A percentile compares a stretch with the other conserved stretches of the same genome.
These are phyloP conservation scores for Amylostereum areolatum DNA, from an alignment of 1,284 basidiomycete genomes.

Conservation along the genomic window DNA sequence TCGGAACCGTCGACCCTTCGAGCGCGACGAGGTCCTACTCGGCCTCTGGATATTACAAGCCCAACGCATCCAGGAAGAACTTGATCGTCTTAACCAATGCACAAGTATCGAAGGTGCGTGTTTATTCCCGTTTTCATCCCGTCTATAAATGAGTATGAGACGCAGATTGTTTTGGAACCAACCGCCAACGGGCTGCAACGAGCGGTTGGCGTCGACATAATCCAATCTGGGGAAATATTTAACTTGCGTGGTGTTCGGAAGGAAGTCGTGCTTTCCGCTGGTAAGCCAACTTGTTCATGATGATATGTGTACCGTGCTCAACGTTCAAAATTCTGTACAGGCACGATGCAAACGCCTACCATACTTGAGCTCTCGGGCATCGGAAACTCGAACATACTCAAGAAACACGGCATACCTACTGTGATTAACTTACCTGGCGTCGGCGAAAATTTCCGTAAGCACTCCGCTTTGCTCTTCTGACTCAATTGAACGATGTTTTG, in stretches of 20 bases:
- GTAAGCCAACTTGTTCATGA: background rate
- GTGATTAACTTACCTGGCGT: background rate
- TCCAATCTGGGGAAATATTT: background rate
- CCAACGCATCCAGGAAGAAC: background rate
- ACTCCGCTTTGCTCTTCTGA: background rate
- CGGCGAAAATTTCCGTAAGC: background rate
- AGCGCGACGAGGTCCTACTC: conserved; percentile 1
- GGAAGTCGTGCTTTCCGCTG: background rate
- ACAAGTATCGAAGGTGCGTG: background rate
- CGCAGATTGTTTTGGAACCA: background rate
- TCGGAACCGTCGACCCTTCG: background rate
- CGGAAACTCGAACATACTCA: background rate
- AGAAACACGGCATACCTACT: background rate
- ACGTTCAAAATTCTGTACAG: too few relatives aligned
- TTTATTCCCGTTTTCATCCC: conserved; percentile 9
- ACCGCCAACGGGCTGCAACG: background rate
- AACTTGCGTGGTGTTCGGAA: background rate
- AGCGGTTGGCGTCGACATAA: background rate
- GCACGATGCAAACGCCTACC: conserved; percentile 28
- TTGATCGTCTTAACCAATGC: background rate
- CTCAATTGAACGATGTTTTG: too few relatives aligned
- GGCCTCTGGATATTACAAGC: conserved; percentile 1
- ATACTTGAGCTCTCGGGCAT: background rate
- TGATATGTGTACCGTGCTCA: conserved; percentile 21
- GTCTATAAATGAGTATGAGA: conserved; percentile 9